phyloP scores from a whole-genome alignment of 371 early-diverging fungal species.

The Mortierella sp. region DNA sequence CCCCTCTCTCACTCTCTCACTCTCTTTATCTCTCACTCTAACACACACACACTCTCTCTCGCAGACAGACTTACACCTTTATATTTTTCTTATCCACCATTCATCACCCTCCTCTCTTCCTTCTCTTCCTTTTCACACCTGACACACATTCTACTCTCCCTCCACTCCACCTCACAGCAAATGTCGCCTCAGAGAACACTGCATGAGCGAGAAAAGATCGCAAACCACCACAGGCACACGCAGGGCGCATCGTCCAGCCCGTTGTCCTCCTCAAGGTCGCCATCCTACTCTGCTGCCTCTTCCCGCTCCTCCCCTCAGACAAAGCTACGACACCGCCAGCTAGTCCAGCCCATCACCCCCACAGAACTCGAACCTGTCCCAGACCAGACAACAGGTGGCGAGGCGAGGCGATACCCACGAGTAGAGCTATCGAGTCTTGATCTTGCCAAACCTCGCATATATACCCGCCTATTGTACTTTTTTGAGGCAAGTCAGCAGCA shows the following conservation, averaged over 20 bases:
- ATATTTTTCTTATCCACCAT: neutral
- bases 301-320: slow-evolving; percentile 28
- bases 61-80: neutral
- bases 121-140: neutral
- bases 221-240: neutral
- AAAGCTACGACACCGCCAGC: slow-evolving; percentile 45
- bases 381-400: neutral
- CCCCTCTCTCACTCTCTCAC: neutral
- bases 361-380: slow-evolving; percentile 41
- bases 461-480: slow-evolving; percentile 57
- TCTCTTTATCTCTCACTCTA: neutral
- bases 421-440: slow-evolving; percentile 52
- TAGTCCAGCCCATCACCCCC: slow-evolving; percentile 48
- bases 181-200: slow-evolving; percentile 21
- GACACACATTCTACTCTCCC: neutral
- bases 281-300: slow-evolving; percentile 32
- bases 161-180: neutral
- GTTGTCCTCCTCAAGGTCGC: slow-evolving; percentile 18
- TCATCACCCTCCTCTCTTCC: neutral
- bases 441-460: slow-evolving; percentile 54
- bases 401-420: slow-evolving; percentile 30
- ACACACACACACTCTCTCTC: neutral
- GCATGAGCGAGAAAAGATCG: slow-evolving; percentile 30
- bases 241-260: slow-evolving; percentile 11
- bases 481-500: slow-evolving; percentile 33